Conservation (phyloP, 768 basidiomycete species). For the Auriscalpium microsporum region DNA sequence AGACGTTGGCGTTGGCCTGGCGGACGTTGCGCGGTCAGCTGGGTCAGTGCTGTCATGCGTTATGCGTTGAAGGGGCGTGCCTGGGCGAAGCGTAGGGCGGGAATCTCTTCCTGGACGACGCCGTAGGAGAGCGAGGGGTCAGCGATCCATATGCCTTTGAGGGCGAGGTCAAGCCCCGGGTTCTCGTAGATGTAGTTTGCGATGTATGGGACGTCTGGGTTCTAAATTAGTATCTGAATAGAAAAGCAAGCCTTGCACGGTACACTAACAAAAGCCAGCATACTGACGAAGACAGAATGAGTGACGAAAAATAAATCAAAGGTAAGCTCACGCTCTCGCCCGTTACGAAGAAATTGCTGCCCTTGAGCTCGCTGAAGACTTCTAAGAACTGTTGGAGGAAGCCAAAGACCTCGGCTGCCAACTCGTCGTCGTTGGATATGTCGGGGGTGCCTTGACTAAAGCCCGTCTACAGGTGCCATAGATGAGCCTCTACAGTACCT, state of each 20-base stretch:
- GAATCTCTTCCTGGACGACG: conserved; percentile 61
- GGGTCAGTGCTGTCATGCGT: background rate
- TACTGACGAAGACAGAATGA: conserved; percentile 13
- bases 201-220: conserved; percentile 4
- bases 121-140: conserved; percentile 54
- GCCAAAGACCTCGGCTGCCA: conserved; percentile 40
- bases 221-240: conserved; percentile 20
- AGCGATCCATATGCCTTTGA: conserved; percentile 65
- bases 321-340: conserved; percentile 54
- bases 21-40: background rate
- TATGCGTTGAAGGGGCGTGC: background rate
- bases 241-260: background rate
- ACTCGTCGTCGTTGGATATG: conserved; percentile 46
- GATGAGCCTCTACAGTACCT: too few species aligned
- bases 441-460: conserved; percentile 63
- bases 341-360: conserved; percentile 58
- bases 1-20: conserved; percentile 49
- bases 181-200: conserved; percentile 63
- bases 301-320: background rate
- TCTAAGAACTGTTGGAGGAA: conserved; percentile 68
- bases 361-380: conserved; percentile 61
- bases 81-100: conserved; percentile 59
- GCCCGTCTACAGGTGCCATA: conserved; percentile 34
- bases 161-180: conserved; percentile 41
- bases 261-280: conserved; percentile 25